A percentile compares a stretch with the other conserved stretches of the same genome.
These are phyloP conservation scores for Betula pendula DNA, from an alignment of 306 rosid species.

Conservation along the genomic window DNA sequence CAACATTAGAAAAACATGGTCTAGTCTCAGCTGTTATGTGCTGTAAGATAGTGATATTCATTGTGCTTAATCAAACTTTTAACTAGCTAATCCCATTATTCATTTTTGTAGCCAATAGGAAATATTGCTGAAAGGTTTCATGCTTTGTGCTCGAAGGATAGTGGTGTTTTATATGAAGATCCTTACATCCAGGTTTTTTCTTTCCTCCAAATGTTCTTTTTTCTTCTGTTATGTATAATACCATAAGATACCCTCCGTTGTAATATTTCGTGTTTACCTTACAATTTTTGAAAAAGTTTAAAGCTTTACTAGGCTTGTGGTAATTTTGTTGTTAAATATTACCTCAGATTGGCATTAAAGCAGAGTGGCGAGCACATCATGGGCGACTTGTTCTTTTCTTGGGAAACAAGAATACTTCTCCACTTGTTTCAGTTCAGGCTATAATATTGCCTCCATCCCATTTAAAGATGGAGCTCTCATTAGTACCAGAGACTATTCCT, in stretches of 20 bases:
- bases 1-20: slow-evolving; percentile 25
- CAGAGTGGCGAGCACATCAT: slow-evolving; percentile 92
- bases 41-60: slow-evolving; percentile 23
- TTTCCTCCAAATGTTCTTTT: slow-evolving; percentile 6
- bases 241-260: slow-evolving; percentile 10
- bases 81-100: slow-evolving; percentile 14
- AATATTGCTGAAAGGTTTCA: slow-evolving; percentile 85
- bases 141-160: slow-evolving; percentile 93
- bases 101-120: slow-evolving; percentile 88
- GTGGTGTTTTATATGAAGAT: slow-evolving; percentile 96
- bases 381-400: slow-evolving; percentile 95
- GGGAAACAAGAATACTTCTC: slow-evolving; percentile 93
- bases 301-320: not conserved
- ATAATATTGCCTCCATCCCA: slow-evolving; percentile 82
- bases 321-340: slow-evolving; percentile 10
- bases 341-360: slow-evolving; percentile 84
- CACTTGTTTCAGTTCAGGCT: slow-evolving; percentile 91
- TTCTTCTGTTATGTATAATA: slow-evolving; percentile 13
- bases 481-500: slow-evolving; percentile 96
- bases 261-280: slow-evolving; percentile 19
- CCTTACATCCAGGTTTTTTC: slow-evolving; percentile 84
- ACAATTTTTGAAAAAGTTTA: not conserved
- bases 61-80: slow-evolving; percentile 9
- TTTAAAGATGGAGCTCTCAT: slow-evolving; percentile 86
- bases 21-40: slow-evolving; percentile 10